Evolutionary conservation across 257 asterid genomes (phyloP).

Genomic region (Rhazya stricta): DNA sequence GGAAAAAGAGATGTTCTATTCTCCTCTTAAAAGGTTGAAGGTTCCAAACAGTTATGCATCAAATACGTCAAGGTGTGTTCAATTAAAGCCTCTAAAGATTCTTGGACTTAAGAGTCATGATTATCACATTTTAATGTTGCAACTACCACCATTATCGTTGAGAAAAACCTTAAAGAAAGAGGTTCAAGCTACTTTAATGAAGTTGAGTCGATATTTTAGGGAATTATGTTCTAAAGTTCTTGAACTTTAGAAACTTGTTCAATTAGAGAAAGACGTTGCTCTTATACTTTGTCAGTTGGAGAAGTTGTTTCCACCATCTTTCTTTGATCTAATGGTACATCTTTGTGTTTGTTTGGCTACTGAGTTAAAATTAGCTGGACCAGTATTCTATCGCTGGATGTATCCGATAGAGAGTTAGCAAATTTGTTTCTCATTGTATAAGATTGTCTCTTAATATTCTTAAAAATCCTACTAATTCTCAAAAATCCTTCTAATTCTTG

Average conservation of each 20-base stretch:
- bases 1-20: neutral
- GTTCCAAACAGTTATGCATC: constrained; percentile 7
- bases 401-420: neutral
- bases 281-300: neutral
- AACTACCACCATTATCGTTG: constrained; percentile 4
- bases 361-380: neutral
- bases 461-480: too few species aligned
- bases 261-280: constrained; percentile 1
- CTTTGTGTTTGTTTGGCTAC: neutral
- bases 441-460: too few species aligned
- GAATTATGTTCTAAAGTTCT: constrained; percentile 8
- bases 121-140: constrained; percentile 11
- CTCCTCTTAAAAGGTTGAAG: neutral
- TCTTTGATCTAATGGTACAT: too few species aligned
- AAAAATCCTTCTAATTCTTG: too few species aligned
- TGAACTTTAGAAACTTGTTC: neutral
- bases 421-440: too few species aligned
- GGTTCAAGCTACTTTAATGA: neutral
- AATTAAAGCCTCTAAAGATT: neutral
- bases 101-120: constrained; percentile 10
- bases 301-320: too few species aligned
- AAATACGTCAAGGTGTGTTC: neutral
- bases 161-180: neutral
- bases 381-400: neutral
- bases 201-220: constrained; percentile 2